phyloP scores from a whole-genome alignment of 2,329 filamentous ascomycete species.

The Fusarium secorum region DNA sequence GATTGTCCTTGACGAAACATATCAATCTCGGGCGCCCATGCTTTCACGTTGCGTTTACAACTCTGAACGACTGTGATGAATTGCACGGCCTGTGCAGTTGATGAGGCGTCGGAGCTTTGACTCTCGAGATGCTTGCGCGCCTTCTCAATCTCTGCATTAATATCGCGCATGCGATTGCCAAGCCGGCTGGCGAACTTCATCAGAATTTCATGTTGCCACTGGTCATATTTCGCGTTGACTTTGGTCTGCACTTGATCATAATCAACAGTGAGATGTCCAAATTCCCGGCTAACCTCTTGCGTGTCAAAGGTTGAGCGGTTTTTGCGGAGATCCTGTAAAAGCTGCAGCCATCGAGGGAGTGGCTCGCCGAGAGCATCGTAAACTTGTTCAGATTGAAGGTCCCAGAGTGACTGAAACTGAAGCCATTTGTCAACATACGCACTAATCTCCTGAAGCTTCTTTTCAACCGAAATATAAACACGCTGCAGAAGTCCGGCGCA shows the following conservation, averaged over 20 bases:
- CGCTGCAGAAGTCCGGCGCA: slow-evolving; percentile 81
- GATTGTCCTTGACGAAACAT: slow-evolving; percentile 96
- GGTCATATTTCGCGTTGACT: slow-evolving; percentile 98
- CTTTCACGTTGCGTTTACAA: slow-evolving; percentile 90
- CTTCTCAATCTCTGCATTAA: slow-evolving; percentile 90
- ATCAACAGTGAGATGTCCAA: slow-evolving; percentile 94
- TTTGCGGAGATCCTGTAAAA: slow-evolving; percentile 96
- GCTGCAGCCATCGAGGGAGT: slow-evolving; percentile 89
- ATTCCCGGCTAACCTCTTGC: slow-evolving; percentile 89
- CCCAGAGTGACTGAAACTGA: slow-evolving; percentile 98
- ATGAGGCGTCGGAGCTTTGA: slow-evolving; percentile 91
- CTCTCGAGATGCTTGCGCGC: slow-evolving; percentile 89
- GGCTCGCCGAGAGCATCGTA: slow-evolving; percentile 92
- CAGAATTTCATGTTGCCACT: slow-evolving; percentile 98
- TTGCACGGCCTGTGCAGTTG: slow-evolving; percentile 94
- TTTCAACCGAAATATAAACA: slow-evolving; percentile 85
- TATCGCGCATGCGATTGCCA: slow-evolving; percentile 88
- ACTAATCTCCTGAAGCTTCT: slow-evolving; percentile 80
- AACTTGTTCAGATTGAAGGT: slow-evolving; percentile 93
- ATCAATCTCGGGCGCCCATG: slow-evolving; percentile 95
- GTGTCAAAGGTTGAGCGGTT: slow-evolving; percentile 97
- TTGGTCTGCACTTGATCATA: slow-evolving; percentile 99
- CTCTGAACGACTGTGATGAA: slow-evolving; percentile 99
- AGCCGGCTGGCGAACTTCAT: slow-evolving; percentile 91
- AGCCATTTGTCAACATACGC: slow-evolving; percentile 97